Evolutionary conservation across 2,329 filamentous ascomycete species (phyloP).

Genomic region (Fusarium mangiferae): DNA sequence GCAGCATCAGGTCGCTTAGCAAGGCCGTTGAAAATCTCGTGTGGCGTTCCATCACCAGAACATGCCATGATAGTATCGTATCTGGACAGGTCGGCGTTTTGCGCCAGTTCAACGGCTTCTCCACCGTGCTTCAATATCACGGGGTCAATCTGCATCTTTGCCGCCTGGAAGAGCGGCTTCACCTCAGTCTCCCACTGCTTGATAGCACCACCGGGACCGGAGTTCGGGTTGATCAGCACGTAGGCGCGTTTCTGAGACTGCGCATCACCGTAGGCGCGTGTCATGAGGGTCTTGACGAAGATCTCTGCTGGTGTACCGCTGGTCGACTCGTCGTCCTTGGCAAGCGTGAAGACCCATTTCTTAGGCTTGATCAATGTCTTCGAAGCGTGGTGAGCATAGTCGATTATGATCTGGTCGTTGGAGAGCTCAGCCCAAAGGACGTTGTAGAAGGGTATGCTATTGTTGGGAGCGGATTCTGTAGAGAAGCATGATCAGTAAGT

Average conservation of each 20-base stretch:
- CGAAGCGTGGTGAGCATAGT: constrained; percentile 72
- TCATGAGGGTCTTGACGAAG: constrained; percentile 74
- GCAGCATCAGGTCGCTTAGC: constrained; percentile 79
- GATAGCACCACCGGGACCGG: constrained; percentile 80
- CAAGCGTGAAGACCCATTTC: constrained; percentile 65
- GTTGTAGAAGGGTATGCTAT: constrained; percentile 79
- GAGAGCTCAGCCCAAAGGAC: constrained; percentile 81
- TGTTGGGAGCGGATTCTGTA: constrained; percentile 40
- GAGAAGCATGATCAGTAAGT: constrained; percentile 6
- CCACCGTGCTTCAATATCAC: constrained; percentile 76
- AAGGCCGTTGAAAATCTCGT: constrained; percentile 95
- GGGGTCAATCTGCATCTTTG: constrained; percentile 79
- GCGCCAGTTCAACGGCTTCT: constrained; percentile 81
- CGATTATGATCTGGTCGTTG: constrained; percentile 71
- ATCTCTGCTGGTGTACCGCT: constrained; percentile 56
- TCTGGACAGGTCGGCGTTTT: constrained; percentile 78
- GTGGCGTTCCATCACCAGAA: constrained; percentile 90
- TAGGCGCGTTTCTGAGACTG: constrained; percentile 81
- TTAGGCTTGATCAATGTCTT: constrained; percentile 70
- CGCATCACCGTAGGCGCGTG: constrained; percentile 75
- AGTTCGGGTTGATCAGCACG: constrained; percentile 90
- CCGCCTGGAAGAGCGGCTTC: constrained; percentile 84
- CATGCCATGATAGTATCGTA: constrained; percentile 90
- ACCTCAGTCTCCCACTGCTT: constrained; percentile 80
- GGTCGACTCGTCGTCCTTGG: constrained; percentile 17